phyloP scores from a whole-genome alignment of 129 eudicot genomes.

The Scalesia atractyloides region DNA sequence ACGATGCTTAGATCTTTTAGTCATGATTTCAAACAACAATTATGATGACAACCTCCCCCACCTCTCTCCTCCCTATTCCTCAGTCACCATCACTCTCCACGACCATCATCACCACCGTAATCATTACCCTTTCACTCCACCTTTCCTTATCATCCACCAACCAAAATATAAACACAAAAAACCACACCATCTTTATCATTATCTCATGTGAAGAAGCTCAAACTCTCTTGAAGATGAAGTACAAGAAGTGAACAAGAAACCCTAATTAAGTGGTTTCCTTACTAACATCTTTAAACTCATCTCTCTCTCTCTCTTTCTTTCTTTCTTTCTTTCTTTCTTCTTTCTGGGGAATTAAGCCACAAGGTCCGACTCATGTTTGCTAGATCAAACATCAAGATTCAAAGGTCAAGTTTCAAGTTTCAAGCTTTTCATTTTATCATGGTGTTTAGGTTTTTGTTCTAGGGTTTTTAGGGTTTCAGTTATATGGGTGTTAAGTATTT shows the following conservation, averaged over 20 bases:
- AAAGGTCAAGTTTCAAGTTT: conserved; percentile 5
- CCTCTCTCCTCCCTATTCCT: conserved; percentile 22
- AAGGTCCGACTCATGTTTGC: conserved; percentile 52
- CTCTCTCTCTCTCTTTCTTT: conserved; percentile 9
- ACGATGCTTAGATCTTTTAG: conserved; percentile 32
- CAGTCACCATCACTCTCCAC: conserved; percentile 30
- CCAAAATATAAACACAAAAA: conserved; percentile 28
- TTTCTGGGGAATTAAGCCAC: conserved; percentile 50
- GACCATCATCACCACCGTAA: conserved; percentile 26
- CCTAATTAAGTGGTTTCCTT: conserved; percentile 25
- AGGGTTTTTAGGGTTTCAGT: conserved; percentile 17
- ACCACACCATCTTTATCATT: conserved; percentile 1
- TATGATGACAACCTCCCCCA: conserved; percentile 34
- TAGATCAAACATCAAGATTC: conserved; percentile 29
- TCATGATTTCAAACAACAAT: conserved; percentile 43
- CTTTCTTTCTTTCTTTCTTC: conserved; percentile 10
- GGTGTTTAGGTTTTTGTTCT: conserved; percentile 10
- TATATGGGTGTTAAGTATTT: conserved; percentile 18
- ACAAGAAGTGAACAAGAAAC: conserved; percentile 22
- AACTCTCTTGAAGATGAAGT: conserved; percentile 3
- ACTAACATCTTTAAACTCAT: conserved; percentile 23
- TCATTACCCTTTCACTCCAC: conserved; percentile 39
- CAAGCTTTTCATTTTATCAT: conserved; percentile 23
- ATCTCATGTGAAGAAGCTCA: not conserved
- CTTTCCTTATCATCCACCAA: conserved; percentile 23